Evolutionary conservation across 345 rosid species (phyloP), one percentile per base, ranked within the genome.

Genomic region (Noccaea bulbosa): DNA sequence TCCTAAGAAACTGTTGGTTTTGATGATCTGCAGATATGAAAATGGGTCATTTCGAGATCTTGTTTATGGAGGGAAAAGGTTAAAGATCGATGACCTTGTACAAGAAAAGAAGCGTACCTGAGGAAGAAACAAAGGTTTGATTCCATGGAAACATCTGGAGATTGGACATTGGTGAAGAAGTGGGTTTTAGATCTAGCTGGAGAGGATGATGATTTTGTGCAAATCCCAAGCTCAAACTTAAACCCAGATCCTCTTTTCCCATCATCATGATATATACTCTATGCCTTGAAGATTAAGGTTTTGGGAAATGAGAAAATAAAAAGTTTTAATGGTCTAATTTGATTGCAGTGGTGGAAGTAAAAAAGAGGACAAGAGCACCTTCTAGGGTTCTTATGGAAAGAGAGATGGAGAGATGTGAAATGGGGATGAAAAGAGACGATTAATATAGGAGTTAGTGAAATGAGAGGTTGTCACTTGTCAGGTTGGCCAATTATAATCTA

Each of bases 191-290:
- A 76, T 87, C 84, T 3, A 81, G 80, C 77, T 87, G 87, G 12
- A 46, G 65, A 68, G 79, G 70, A 55, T 30, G 11, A 2, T 69
- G 62, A 17, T 70, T 79, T 62, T 78, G 83, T 40, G 93, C 73
- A 68, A 80, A 84, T 58, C 89, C 85, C 83, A 91, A 82, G 83
- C 96, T 81, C 27, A 91, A 73, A 52, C 87, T 84, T 80, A 91
- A 81, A 47, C 98, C 93, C 54, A 94, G 74, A 83, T 88, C 99
- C 15, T 88, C 93, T 69, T 86, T 85, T 61, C 77, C 91, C 73
- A 74, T 80, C 90, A 82, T 80, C 84, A 79, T 82, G 32, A 48
- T 64, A 24, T 9, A 57, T 79, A 38, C 33, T 46, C 11, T 22
- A 20, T 16, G 39, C 24, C n/a, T 8, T 41, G 34, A 11, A 49